Evolutionary conservation across 73 alveolate genomes (phyloP), one percentile per base, ranked within the genome.

Genomic region (Halteria grandinella): DNA sequence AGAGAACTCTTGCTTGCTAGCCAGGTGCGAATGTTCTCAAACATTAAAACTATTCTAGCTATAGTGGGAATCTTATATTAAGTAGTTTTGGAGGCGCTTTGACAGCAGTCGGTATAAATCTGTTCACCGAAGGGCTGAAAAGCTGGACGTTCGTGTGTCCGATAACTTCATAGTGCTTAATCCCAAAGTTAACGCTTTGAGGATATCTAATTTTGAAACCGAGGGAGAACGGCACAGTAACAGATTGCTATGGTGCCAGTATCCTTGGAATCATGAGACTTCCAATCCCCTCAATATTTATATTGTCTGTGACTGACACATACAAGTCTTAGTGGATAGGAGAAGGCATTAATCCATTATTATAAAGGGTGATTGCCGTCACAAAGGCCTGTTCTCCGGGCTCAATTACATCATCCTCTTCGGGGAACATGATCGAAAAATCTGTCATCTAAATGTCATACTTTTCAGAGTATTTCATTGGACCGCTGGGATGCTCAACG

Each of bases 21-120:
- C 74, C 74, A 6, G 74, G 74, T 57, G 74, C 31, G 36, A 57
- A 57, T 23, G 74, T 57, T 57, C 74, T 57, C 34, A 57, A 21
- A 32, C 74, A 57, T 57, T 57, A 57, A 32, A 27, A 57, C 28
- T 57, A 29, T 17, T 27, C 21, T 32, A 57, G 36, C 5, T 51
- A 57, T 4, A 57, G 54, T 5, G 74, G 74, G 18, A 33, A 57
- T 6, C 14, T 33, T 17, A 57, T 57, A 24, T 33, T 4, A 3
- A 57, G 28, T 3, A 39, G 32, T 18, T 57, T 57, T 10, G 74
- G 74, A 33, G 31, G 28, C 5, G 36, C 74, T 5, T 33, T 54
- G 4, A 57, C 36, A 5, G 32, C 33, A 32, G 25, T 14, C 6
- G 74, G 74, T 27, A 57, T 18, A 29, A 31, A 57, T 57, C 74